Evolutionary conservation across 345 rosid genomes (phyloP).

Genomic region (Eucalyptus lansdowneana): DNA sequence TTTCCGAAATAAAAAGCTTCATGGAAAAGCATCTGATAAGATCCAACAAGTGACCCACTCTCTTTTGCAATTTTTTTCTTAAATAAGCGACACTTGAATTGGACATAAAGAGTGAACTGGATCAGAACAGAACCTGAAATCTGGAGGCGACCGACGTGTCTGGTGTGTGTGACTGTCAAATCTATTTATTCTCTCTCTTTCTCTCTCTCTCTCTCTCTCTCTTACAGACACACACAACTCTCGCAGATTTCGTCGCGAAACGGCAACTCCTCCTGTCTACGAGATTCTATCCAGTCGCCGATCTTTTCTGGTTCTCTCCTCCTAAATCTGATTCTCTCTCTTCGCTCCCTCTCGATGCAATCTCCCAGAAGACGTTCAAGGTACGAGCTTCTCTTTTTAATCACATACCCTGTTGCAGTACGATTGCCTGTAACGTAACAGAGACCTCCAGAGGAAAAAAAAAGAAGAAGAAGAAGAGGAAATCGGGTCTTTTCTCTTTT

Average conservation of each 20-base stretch:
- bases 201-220: neutral
- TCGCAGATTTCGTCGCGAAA: neutral
- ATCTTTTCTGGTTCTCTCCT: constrained; percentile 4
- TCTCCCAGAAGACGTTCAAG: constrained; percentile 34
- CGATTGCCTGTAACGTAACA: neutral
- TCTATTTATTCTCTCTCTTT: constrained; percentile 41
- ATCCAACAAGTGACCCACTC: neutral
- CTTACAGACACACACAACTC: neutral
- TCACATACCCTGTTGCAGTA: neutral
- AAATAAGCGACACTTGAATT: neutral
- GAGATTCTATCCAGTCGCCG: constrained; percentile 28
- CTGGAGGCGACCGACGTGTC: neutral
- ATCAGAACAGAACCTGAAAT: neutral
- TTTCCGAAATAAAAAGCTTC: neutral
- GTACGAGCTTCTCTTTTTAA: neutral
- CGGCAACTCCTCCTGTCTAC: neutral
- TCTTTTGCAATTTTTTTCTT: neutral
- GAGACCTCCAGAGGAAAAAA: neutral
- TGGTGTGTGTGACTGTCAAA: constrained; percentile 60
- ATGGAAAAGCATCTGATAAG: neutral
- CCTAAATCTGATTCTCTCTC: constrained; percentile 1
- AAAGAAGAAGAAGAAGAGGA: neutral
- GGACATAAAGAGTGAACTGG: neutral
- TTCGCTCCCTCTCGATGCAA: constrained; percentile 1
- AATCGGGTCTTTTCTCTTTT: neutral